Evolutionary conservation across 306 rosid genomes (phyloP), one percentile per base, ranked within the genome.

Genomic region (Cicer chorassanicum): DNA sequence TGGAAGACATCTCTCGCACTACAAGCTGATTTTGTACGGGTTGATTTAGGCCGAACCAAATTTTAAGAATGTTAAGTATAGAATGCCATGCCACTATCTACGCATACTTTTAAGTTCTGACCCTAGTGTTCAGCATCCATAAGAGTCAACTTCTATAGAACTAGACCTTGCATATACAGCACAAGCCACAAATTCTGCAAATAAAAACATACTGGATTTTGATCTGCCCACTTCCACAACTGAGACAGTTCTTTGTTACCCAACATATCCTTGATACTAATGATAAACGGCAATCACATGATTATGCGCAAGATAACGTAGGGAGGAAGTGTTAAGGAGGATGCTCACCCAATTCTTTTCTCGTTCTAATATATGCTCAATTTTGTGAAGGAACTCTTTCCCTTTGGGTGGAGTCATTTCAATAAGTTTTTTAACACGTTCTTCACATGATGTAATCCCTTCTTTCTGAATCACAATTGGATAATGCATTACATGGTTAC

Each of bases 221-320:
- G 98, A 84, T 93, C 98, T 34, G 98, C 91, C 97, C 97, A 93
- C 82, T 91, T 93, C 98, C 98, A 93, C 77, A 93, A 79, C 76
- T 91, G 98, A 78, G 98, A 89, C 75, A 93, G 88, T 79, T 93
- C 98, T 88, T 87, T 93, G 85, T 93, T 93, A 62, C 98, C 97
- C 84, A 93, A 46, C 10, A 74, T 43, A 60, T 49, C 57, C 43
- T 15, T 46, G 36, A 9, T 14, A 40, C 18, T 59, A n/a, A 53
- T 34, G 69, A 78, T 68, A 40, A 45, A 24, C 29, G 19, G 70
- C 8, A 74, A 41, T 14, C 57, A 29, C 3, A n/a, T 46, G 69
- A 67, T 78, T 39, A 21, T 2, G 34, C 6, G 49, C 65, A 66
- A 44, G 68, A 60, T 50, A 8, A 64, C 29, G 65, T 0, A 49